Percentiles rank a stretch among this genome's conserved stretches.
phyloP scores from a whole-genome alignment of 2,329 filamentous ascomycete species.

The Fusarium ambrosium region DNA sequence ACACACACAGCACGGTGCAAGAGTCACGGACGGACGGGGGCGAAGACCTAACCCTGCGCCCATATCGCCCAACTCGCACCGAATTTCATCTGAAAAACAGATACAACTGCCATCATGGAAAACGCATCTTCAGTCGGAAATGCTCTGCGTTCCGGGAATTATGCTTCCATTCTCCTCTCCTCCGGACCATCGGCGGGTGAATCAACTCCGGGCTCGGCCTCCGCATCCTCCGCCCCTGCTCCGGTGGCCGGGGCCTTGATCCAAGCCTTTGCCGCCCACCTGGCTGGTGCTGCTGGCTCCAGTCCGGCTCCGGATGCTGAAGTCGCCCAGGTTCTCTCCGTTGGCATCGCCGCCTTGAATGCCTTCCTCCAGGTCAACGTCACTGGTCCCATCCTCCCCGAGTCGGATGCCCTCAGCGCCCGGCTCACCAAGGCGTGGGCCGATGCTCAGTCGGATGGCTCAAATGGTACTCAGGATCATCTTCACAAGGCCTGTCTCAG shows the following conservation, averaged over 20 bases:
- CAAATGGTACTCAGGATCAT: conserved; percentile 48
- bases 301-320: conserved; percentile 5
- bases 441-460: conserved; percentile 19
- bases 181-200: conserved; percentile 22
- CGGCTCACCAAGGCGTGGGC: conserved; percentile 58
- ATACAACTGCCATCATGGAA: conserved; percentile 14
- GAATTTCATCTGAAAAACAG: conserved; percentile 1
- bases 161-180: conserved; percentile 43
- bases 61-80: conserved; percentile 18
- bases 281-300: conserved; percentile 16
- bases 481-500: conserved; percentile 72
- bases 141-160: conserved; percentile 43
- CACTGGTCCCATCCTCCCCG: conserved; percentile 82
- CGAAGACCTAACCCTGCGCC: conserved; percentile 41
- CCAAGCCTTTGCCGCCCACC: conserved; percentile 31
- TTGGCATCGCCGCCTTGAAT: conserved; percentile 66
- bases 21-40: conserved; percentile 23
- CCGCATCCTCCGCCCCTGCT: conserved; percentile 40
- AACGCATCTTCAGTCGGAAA: conserved; percentile 24
- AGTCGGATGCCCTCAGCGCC: conserved; percentile 48
- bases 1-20: not conserved
- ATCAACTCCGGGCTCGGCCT: conserved; percentile 32
- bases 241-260: conserved; percentile 41
- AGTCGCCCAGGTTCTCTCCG: conserved; percentile 39
- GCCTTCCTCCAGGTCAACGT: conserved; percentile 89